A percentile compares a stretch with the other conserved stretches of the same genome.
Evolutionary conservation across 1,284 basidiomycete genomes (phyloP).

Genomic region (Moesziomyces sp.): DNA sequence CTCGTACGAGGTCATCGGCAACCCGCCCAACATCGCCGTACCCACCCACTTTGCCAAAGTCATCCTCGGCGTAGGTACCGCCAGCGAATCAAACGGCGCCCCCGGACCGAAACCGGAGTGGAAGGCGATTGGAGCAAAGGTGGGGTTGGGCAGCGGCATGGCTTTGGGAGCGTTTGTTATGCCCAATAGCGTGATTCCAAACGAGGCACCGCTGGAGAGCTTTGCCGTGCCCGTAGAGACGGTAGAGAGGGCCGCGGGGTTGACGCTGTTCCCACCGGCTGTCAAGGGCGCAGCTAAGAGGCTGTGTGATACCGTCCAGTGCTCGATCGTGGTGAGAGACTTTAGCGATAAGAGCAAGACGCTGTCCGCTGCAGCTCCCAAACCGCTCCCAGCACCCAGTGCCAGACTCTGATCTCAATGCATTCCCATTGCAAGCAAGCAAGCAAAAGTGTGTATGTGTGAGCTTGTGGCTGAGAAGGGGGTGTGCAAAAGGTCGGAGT

Average conservation of each 20-base stretch:
- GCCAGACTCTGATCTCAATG: neutral
- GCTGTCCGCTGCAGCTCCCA: conserved; percentile 20
- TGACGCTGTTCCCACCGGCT: conserved; percentile 86
- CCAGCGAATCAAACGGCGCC: conserved; percentile 4
- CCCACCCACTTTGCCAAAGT: conserved; percentile 99
- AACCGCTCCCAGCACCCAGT: conserved; percentile 11
- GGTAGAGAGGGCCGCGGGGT: conserved; percentile 89
- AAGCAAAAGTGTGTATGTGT: neutral
- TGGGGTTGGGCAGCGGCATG: conserved; percentile 29
- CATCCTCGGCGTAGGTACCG: conserved; percentile 74
- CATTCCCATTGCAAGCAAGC: neutral
- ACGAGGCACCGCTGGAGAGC: conserved; percentile 58
- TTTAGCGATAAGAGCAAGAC: conserved; percentile 52
- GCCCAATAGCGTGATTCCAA: conserved; percentile 66
- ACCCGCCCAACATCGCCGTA: conserved; percentile 86
- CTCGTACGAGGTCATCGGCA: conserved; percentile 87
- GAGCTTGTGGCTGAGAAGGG: neutral
- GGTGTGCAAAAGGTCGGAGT: no score
- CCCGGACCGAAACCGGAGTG: conserved; percentile 26
- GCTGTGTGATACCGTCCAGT: conserved; percentile 74
- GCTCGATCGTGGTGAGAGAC: conserved; percentile 61
- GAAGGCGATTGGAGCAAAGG: conserved; percentile 17
- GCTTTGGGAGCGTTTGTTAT: conserved; percentile 64
- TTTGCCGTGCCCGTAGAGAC: conserved; percentile 75
- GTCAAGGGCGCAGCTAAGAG: conserved; percentile 84